phyloP scores from a whole-genome alignment of 2,329 filamentous ascomycete species.

The Lasiodiplodia hormozganensis region DNA sequence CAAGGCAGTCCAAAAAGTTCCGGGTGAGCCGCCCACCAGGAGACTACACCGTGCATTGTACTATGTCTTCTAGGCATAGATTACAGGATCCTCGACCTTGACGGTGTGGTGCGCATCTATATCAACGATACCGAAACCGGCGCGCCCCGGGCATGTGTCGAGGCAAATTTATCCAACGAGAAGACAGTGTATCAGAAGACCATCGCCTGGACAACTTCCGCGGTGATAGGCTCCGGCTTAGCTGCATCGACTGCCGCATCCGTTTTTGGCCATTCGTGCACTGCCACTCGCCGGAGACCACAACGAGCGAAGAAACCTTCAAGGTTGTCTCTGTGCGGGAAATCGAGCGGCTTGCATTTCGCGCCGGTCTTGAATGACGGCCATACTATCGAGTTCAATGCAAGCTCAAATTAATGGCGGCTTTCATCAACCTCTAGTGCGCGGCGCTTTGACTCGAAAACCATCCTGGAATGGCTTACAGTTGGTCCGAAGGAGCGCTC shows the following conservation, averaged over 20 bases:
- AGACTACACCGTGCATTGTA: neutral
- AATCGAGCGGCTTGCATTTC: slow-evolving; percentile 88
- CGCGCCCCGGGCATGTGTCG: slow-evolving; percentile 79
- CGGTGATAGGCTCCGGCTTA: slow-evolving; percentile 84
- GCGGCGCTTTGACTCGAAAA: no score
- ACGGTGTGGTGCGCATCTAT: slow-evolving; percentile 80
- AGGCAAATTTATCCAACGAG: slow-evolving; percentile 86
- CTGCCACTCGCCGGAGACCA: slow-evolving; percentile 72
- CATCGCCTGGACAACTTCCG: slow-evolving; percentile 87
- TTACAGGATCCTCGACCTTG: slow-evolving; percentile 88
- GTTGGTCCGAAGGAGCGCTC: no score
- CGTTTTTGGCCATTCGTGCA: slow-evolving; percentile 89
- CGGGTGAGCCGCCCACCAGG: slow-evolving; percentile 55
- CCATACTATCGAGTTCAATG: no score
- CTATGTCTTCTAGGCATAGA: slow-evolving; percentile 64
- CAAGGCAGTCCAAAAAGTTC: slow-evolving; percentile 69
- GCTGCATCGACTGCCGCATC: slow-evolving; percentile 87
- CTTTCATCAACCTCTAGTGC: no score
- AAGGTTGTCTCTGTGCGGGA: slow-evolving; percentile 69
- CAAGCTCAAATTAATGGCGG: no score
- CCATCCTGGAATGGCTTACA: no score
- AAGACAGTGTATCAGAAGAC: slow-evolving; percentile 88
- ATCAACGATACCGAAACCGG: slow-evolving; percentile 74
- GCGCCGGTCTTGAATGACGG: slow-evolving; percentile 72
- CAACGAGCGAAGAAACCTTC: neutral